Percentiles rank a stretch among this genome's conserved stretches.
Conservation (phyloP, 176 grass and related monocot species). For the Miscanthus lutarioriparius region DNA sequence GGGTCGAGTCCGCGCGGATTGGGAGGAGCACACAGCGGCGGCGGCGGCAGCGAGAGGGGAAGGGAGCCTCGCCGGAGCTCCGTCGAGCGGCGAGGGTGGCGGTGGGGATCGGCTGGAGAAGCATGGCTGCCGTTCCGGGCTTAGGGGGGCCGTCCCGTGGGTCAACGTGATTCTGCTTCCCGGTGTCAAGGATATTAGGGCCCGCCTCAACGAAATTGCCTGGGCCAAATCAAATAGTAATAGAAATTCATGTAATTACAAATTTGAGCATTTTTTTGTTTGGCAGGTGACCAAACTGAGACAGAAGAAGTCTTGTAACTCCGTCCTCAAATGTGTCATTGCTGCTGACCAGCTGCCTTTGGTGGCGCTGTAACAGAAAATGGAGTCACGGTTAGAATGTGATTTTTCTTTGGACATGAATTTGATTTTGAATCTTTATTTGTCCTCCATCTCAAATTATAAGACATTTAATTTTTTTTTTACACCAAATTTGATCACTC, state of each 20-base stretch:
- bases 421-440: too few species aligned
- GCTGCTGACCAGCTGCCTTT: too few species aligned
- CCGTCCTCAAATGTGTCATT: too few species aligned
- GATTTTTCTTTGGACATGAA: too few species aligned
- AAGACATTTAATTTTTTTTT: too few species aligned
- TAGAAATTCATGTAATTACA: neutral
- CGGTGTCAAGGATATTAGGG: neutral
- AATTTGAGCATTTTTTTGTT: neutral
- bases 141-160: neutral
- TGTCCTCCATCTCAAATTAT: too few species aligned
- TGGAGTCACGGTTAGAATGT: too few species aligned
- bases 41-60: neutral
- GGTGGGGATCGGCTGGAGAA: constrained; percentile 35
- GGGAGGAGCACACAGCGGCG: neutral
- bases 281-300: neutral
- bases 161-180: neutral
- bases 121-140: constrained; percentile 22
- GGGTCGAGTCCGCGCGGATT: constrained; percentile 22
- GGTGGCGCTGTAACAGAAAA: too few species aligned
- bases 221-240: neutral
- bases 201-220: neutral
- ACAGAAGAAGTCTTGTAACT: too few species aligned
- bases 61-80: neutral
- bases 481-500: too few species aligned
- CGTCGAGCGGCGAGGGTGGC: constrained; percentile 36